Base-by-base conservation (phyloP, 148 eudicot genomes). In the Chenopodium formosanum region DNA sequence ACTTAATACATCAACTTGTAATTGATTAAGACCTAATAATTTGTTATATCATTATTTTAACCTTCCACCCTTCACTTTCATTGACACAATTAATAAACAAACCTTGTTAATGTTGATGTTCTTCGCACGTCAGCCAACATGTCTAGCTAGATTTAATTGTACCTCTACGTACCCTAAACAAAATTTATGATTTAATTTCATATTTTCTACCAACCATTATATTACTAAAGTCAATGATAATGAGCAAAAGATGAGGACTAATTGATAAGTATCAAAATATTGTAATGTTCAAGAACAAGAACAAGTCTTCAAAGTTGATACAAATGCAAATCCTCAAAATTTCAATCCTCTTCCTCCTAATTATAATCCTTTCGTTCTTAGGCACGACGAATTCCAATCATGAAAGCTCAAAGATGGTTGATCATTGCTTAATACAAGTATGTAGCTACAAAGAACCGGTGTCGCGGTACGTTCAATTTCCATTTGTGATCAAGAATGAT, bases 391-490 rank as follows among this genome's bases (percentile, higher is more conserved):
- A 56, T 56, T 66, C 50, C 34, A 29, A 19, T 8, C 62, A 60
- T 44, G 73, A 65, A 29, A 10, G 32, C 60, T 34, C 79, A 22
- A n/a, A 29, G 12, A 27, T 56, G 78, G 20, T 71, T 23, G 52
- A 75, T 52, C 4, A 31, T 37, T 82, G 84, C 73, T 19, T 63
- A 48, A 20, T 19, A 60, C 80, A 82, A 70, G 60, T 77, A 23
- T 82, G 84, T 23, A 76, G 11, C 31, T 25, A 60, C 80, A 7
- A 77, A 0, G 84, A 82, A 10, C 84, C 80, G 4, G 17, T 44
- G 1, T 60, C 71, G 1, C 76, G 84, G 2, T 58, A 65, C 20
- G 78, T 81, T 9, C 82, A 78, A 23, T 85, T 78, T 62, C 87
- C 87, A 14, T 81, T 85, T 48, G 17, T 29, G 58, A 58, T 85